A percentile compares a stretch with the other conserved stretches of the same genome.
Evolutionary conservation across 148 eudicot species (phyloP).

Genomic region (Camellia sinensis): DNA sequence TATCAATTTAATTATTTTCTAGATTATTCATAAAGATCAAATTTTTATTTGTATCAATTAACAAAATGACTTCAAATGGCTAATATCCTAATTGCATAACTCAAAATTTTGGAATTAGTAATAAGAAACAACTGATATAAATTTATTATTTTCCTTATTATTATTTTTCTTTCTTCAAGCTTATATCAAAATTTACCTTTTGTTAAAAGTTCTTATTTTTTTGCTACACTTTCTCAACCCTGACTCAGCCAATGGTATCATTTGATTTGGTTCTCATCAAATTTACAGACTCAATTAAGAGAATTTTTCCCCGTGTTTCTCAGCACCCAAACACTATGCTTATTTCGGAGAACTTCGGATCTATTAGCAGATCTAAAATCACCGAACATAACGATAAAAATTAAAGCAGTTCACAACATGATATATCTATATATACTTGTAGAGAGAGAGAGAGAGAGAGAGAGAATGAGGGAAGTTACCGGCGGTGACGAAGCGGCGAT

Average conservation of each 20-base stretch:
- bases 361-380: not conserved
- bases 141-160: too few species aligned
- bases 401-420: not conserved
- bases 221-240: too few species aligned
- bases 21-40: too few species aligned
- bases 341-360: not conserved
- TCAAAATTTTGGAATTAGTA: too few species aligned
- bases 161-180: too few species aligned
- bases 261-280: not conserved
- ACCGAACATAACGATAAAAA: not conserved
- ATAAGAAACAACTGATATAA: too few species aligned
- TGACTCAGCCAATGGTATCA: not conserved
- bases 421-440: not conserved
- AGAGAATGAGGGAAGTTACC: constrained; percentile 33
- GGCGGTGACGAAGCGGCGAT: constrained; percentile 90
- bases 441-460: not conserved
- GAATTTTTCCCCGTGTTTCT: not conserved
- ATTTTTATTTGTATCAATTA: too few species aligned
- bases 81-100: too few species aligned
- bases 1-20: too few species aligned
- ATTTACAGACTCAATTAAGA: not conserved
- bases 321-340: not conserved
- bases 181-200: too few species aligned
- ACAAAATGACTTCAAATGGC: too few species aligned
- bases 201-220: too few species aligned